A percentile compares a stretch with the other conserved stretches of the same genome.
phyloP scores from a whole-genome alignment of 1,284 basidiomycete species.

The Puccinia horiana region DNA sequence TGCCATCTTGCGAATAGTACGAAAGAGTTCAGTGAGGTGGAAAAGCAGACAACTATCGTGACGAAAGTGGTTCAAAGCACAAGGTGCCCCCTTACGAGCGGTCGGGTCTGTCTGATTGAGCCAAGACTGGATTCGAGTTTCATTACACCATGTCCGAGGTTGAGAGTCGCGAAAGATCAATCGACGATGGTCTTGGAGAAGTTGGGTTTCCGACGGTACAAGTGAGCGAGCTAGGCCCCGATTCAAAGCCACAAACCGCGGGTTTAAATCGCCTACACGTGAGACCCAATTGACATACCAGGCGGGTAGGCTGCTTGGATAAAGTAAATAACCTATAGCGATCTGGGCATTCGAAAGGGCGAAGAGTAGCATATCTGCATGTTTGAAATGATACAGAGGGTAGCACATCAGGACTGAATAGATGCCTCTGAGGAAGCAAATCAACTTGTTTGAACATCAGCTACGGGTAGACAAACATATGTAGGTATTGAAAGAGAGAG shows the following conservation, averaged over 20 bases:
- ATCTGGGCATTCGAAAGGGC: conserved; percentile 38
- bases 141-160: conserved; percentile 15
- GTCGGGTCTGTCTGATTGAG: background rate
- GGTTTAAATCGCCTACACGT: conserved; percentile 35
- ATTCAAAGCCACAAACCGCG: conserved; percentile 35
- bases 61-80: conserved; percentile 30
- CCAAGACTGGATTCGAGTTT: conserved; percentile 38
- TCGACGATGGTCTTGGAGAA: conserved; percentile 9
- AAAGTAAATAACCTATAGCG: conserved; percentile 28
- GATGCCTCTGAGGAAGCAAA: conserved; percentile 29
- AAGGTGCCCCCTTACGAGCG: conserved; percentile 15
- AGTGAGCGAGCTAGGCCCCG: conserved; percentile 6
- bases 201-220: background rate
- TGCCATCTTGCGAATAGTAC: conserved; percentile 22
- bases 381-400: conserved; percentile 22
- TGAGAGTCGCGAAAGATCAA: conserved; percentile 29
- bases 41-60: conserved; percentile 31
- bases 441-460: background rate
- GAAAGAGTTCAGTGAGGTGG: conserved; percentile 10
- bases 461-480: background rate
- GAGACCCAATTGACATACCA: conserved; percentile 46
- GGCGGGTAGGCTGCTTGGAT: conserved; percentile 28
- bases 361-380: conserved; percentile 38
- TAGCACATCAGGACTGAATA: conserved; percentile 37
- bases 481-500: background rate